phyloP scores from a whole-genome alignment of 345 rosid species.

The Barbarea vulgaris region DNA sequence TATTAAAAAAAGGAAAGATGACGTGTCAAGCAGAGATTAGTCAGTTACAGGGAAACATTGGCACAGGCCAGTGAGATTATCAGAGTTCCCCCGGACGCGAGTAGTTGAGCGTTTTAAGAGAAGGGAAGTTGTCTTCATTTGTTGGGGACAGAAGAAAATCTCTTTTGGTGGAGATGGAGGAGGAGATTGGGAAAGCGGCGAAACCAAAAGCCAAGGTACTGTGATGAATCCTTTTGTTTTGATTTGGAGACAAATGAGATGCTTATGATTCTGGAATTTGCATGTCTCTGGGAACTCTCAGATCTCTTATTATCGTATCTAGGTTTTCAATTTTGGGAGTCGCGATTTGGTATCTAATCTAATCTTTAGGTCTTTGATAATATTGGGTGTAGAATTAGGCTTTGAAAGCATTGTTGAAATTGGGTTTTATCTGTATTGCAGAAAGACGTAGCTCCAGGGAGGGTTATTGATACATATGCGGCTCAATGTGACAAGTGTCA shows the following conservation, averaged over 20 bases:
- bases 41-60: neutral
- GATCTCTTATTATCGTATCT: conserved; percentile 4
- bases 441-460: conserved; percentile 21
- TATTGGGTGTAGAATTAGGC: neutral
- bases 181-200: conserved; percentile 21
- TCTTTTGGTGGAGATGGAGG: neutral
- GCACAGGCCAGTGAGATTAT: too few relatives aligned
- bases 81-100: too few relatives aligned
- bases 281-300: neutral
- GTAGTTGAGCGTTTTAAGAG: too few relatives aligned
- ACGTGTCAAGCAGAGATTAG: conserved; percentile 9
- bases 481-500: conserved; percentile 74
- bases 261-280: neutral
- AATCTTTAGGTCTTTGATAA: neutral
- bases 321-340: conserved; percentile 11
- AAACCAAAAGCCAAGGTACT: conserved; percentile 31
- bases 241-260: neutral
- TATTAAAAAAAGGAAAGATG: too few relatives aligned
- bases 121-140: neutral
- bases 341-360: neutral
- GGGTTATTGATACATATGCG: conserved; percentile 66
- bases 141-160: neutral
- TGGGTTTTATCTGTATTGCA: neutral
- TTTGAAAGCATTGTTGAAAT: neutral
- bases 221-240: neutral